Percentiles rank a stretch among this genome's conserved stretches.
phyloP scores from a whole-genome alignment of 208 protist genomes.

The Crithidia bombi region DNA sequence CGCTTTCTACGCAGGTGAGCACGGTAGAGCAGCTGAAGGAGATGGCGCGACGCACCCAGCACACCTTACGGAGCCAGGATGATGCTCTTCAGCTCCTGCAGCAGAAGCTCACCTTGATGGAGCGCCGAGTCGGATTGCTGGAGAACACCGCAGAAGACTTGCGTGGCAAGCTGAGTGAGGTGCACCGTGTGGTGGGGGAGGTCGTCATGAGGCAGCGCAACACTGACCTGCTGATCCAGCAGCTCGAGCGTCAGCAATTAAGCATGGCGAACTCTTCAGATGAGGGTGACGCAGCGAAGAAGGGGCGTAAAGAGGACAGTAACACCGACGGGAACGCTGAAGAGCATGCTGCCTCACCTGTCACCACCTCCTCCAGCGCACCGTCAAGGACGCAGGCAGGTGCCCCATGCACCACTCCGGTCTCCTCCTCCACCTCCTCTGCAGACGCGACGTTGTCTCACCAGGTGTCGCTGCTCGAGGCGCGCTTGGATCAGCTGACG shows the following conservation, averaged over 20 bases:
- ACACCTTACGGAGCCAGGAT: conserved; percentile 32
- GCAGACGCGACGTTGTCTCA: conserved; percentile 13
- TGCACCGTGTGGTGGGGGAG: conserved; percentile 51
- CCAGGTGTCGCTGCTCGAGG: conserved; percentile 42
- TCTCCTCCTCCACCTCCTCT: not conserved
- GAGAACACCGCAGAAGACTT: conserved; percentile 42
- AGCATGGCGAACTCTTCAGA: not conserved
- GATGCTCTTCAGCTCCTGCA: conserved; percentile 37
- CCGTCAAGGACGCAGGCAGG: not conserved
- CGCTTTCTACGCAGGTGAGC: not conserved
- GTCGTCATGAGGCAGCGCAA: conserved; percentile 62
- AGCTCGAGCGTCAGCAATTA: conserved; percentile 64
- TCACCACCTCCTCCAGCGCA: not conserved
- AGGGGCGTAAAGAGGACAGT: not conserved
- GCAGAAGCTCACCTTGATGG: conserved; percentile 52
- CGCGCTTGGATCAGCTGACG: conserved; percentile 46
- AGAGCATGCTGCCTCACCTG: not conserved
- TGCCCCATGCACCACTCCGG: no score
- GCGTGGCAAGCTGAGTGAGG: conserved; percentile 44
- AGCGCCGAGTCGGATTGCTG: conserved; percentile 50
- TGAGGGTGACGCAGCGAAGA: conserved; percentile 1
- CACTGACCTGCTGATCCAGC: conserved; percentile 63
- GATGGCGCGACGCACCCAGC: conserved; percentile 22
- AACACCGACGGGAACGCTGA: not conserved
- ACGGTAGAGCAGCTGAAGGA: conserved; percentile 37